Conservation (phyloP, 257 asterid species). For the Primulina tabacum region DNA sequence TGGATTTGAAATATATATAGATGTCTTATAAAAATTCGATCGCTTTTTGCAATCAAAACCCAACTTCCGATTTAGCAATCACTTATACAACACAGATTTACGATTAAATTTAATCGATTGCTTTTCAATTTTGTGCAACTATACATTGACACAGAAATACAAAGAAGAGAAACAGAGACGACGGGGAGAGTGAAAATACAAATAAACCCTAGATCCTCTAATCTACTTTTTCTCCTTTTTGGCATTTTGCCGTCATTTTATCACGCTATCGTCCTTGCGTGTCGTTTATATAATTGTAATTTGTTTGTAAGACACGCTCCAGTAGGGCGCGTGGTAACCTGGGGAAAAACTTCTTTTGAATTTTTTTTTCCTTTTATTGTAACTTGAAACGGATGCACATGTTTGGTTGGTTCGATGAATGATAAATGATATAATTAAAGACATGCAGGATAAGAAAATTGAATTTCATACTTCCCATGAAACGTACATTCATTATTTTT, state of each 20-base stretch:
- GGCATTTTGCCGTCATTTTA: background rate
- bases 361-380: no score
- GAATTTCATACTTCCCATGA: no score
- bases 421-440: no score
- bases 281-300: background rate
- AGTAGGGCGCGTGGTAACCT: background rate
- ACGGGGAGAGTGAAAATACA: background rate
- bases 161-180: background rate
- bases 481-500: no score
- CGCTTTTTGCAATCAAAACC: constrained; percentile 24
- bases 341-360: no score
- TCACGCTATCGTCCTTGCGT: background rate
- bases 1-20: constrained; percentile 24
- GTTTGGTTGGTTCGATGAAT: no score
- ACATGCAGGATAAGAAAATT: no score
- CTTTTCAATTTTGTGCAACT: background rate
- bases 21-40: constrained; percentile 30
- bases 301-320: background rate
- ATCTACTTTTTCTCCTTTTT: background rate
- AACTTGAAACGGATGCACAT: no score
- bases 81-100: background rate
- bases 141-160: background rate
- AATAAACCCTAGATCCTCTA: background rate
- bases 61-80: background rate
- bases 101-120: background rate